These are phyloP conservation scores for Rhodotorula babjevae DNA, from an alignment of 768 basidiomycete genomes.

Conservation along the genomic window DNA sequence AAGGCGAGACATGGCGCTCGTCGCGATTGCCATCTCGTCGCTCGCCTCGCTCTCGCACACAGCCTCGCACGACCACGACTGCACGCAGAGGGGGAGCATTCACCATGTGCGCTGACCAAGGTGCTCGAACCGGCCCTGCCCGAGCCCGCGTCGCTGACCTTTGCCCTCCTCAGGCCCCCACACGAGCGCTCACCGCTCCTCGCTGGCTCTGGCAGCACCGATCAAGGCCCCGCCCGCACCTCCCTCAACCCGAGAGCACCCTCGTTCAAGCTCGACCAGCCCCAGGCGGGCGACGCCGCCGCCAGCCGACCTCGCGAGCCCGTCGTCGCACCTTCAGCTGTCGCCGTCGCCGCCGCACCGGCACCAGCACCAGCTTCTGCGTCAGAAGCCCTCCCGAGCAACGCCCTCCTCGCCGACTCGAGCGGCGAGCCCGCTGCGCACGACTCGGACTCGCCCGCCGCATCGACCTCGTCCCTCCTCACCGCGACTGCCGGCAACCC, in stretches of 20 bases:
- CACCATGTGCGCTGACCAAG: not conserved
- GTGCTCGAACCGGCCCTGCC: no score
- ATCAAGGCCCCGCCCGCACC: not conserved
- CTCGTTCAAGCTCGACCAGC: not conserved
- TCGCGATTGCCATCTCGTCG: no score
- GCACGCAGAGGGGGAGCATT: no score
- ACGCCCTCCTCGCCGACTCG: not conserved
- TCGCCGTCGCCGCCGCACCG: not conserved
- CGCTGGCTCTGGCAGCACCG: no score
- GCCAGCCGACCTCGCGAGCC: not conserved
- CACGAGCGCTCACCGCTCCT: not conserved
- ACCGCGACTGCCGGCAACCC: not conserved
- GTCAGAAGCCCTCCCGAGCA: not conserved
- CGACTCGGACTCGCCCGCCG: not conserved
- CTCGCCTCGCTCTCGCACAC: no score
- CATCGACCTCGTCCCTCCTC: slow-evolving; percentile 15
- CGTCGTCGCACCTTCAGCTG: not conserved
- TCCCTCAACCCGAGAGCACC: not conserved
- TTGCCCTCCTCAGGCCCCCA: not conserved
- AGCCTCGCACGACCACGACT: no score
- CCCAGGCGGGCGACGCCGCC: no score
- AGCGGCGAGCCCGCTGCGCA: no score
- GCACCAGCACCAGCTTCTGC: no score
- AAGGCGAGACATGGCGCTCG: no score
- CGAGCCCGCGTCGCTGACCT: not conserved